Percentiles rank a stretch among this genome's conserved stretches.
Conservation (phyloP, 2,329 filamentous ascomycete genomes). For the Neofusicoccum kwambonambiense region DNA sequence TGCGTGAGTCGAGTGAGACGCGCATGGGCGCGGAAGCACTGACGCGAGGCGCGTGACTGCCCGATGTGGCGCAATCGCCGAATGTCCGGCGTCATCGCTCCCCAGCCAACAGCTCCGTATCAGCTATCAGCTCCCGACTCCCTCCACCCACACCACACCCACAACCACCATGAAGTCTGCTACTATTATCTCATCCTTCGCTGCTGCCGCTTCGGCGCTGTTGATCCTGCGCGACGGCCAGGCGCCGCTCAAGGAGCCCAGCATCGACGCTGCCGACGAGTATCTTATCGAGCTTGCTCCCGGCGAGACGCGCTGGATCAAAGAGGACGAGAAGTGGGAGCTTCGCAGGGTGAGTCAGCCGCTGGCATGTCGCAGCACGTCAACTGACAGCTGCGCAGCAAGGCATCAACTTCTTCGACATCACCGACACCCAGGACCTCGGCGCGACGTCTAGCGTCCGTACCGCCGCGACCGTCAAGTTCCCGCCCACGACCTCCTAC, state of each 20-base stretch:
- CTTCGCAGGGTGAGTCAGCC: constrained; percentile 69
- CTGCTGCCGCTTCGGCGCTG: constrained; percentile 17
- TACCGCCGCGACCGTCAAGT: constrained; percentile 52
- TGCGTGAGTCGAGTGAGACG: neutral
- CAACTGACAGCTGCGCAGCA: constrained; percentile 55
- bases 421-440: constrained; percentile 71
- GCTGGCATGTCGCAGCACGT: neutral
- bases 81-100: constrained; percentile 1
- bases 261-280: neutral
- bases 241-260: constrained; percentile 12
- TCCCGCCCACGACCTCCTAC: constrained; percentile 65
- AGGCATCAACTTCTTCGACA: constrained; percentile 90
- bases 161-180: constrained; percentile 17
- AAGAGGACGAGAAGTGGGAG: constrained; percentile 93
- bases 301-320: constrained; percentile 80
- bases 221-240: constrained; percentile 14
- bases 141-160: neutral
- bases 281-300: constrained; percentile 84
- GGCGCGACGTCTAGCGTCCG: constrained; percentile 44
- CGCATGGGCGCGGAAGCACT: neutral
- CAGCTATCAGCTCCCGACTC: neutral
- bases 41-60: neutral
- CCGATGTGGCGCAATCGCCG: constrained; percentile 2
- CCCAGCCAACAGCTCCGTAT: constrained; percentile 2
- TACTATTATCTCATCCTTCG: constrained; percentile 11